Conservation (phyloP, 108 stramenopile species). For the Nitzschia putrida region DNA sequence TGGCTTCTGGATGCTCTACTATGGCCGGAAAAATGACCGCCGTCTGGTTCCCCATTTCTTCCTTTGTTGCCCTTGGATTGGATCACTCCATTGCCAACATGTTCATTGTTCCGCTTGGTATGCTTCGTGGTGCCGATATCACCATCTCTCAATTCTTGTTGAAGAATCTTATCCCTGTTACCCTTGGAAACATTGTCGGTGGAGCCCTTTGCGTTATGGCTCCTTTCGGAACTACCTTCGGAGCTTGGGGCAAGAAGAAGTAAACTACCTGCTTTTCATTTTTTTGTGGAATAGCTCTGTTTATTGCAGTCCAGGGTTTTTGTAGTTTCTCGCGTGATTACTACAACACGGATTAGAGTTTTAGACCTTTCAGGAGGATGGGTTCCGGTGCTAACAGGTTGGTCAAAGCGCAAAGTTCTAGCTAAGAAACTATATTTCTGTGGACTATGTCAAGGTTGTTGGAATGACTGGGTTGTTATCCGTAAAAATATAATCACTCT, state of each 20-base stretch:
- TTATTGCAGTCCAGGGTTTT: no score
- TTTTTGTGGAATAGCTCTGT: no score
- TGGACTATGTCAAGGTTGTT: no score
- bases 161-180: slow-evolving; percentile 91
- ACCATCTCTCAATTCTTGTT: slow-evolving; percentile 69
- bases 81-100: slow-evolving; percentile 97
- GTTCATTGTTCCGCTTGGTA: slow-evolving; percentile 96
- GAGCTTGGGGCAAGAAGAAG: slow-evolving; percentile 76
- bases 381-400: no score
- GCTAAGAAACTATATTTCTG: no score
- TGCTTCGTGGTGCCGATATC: slow-evolving; percentile 89
- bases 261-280: slow-evolving; percentile 29
- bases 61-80: slow-evolving; percentile 89
- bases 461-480: no score
- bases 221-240: slow-evolving; percentile 70
- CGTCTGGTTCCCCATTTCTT: slow-evolving; percentile 89
- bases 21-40: slow-evolving; percentile 86
- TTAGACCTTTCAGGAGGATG: no score
- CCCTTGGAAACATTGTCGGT: slow-evolving; percentile 94
- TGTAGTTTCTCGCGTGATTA: no score
- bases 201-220: slow-evolving; percentile 89
- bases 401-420: no score
- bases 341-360: no score
- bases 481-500: no score
- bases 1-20: slow-evolving; percentile 79